phyloP scores from a whole-genome alignment of 2,329 filamentous ascomycete genomes.

The Fusarium sp. region DNA sequence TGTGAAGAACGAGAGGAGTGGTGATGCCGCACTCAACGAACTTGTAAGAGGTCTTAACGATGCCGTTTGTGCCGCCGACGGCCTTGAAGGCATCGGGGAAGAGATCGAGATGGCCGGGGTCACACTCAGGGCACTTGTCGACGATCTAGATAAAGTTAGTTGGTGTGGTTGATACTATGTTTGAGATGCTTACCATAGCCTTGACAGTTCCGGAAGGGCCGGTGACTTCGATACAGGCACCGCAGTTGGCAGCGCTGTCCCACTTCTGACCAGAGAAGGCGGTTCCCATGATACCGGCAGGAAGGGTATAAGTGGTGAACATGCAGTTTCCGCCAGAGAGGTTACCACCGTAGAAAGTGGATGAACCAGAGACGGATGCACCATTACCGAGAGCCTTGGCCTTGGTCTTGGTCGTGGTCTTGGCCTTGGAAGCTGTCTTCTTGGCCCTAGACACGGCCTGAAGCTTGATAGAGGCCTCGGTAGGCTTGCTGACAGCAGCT shows the following conservation, averaged over 20 bases:
- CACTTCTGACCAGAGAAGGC: conserved; percentile 70
- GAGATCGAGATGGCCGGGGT: conserved; percentile 56
- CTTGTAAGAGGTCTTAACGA: conserved; percentile 52
- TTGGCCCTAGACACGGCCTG: not conserved
- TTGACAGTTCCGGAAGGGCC: conserved; percentile 68
- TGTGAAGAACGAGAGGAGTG: conserved; percentile 56
- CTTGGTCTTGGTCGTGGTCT: not conserved
- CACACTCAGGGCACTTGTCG: conserved; percentile 59
- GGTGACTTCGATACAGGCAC: conserved; percentile 70
- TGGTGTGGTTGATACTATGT: not conserved
- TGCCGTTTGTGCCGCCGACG: conserved; percentile 53
- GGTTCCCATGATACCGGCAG: conserved; percentile 68
- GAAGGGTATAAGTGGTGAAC: conserved; percentile 72
- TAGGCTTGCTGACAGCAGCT: not conserved
- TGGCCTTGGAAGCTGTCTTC: not conserved
- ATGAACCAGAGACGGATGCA: conserved; percentile 31
- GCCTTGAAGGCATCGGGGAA: conserved; percentile 57
- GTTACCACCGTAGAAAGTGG: conserved; percentile 67
- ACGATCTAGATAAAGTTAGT: conserved; percentile 51
- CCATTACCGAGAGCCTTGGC: conserved; percentile 16
- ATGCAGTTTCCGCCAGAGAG: conserved; percentile 70
- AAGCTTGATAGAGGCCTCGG: not conserved
- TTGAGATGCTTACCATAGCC: conserved; percentile 65
- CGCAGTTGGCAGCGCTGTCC: conserved; percentile 67
- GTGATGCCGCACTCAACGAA: conserved; percentile 57